Evolutionary conservation across 805 yeast species (phyloP).

Genomic region (Zygosaccharomyces bisporus): DNA sequence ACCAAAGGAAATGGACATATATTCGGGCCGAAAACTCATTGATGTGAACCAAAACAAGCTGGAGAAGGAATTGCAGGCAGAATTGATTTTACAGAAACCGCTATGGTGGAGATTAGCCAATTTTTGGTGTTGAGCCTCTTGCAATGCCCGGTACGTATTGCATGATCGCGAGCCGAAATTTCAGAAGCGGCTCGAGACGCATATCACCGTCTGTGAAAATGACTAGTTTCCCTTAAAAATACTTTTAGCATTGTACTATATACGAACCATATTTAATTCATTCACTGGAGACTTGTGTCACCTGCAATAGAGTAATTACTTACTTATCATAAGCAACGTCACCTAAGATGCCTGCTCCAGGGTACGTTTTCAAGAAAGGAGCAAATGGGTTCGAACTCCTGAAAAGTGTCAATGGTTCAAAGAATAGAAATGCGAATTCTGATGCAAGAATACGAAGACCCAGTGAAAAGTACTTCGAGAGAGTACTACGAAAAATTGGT

Average conservation of each 20-base stretch:
- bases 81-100: slow-evolving; percentile 39
- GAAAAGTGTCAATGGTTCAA: slow-evolving; percentile 2
- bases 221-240: background rate
- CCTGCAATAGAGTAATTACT: background rate
- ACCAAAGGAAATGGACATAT: slow-evolving; percentile 52
- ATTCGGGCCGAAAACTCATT: slow-evolving; percentile 52
- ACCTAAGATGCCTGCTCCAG: slow-evolving; percentile 13
- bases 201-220: background rate
- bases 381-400: slow-evolving; percentile 9
- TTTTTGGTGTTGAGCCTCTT: slow-evolving; percentile 42
- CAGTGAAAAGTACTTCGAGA: slow-evolving; percentile 15
- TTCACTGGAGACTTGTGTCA: background rate
- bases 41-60: slow-evolving; percentile 49
- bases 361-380: slow-evolving; percentile 8
- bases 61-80: slow-evolving; percentile 48
- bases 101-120: slow-evolving; percentile 40
- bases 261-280: background rate
- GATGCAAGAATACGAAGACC: slow-evolving; percentile 10
- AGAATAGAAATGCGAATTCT: background rate
- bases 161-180: background rate
- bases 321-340: background rate
- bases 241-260: background rate
- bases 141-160: background rate
- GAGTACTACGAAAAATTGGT: slow-evolving; percentile 10
- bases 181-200: background rate